A percentile compares a stretch with the other conserved stretches of the same genome.
Conservation (phyloP, 1,284 basidiomycete species). For the Athelia sp. region DNA sequence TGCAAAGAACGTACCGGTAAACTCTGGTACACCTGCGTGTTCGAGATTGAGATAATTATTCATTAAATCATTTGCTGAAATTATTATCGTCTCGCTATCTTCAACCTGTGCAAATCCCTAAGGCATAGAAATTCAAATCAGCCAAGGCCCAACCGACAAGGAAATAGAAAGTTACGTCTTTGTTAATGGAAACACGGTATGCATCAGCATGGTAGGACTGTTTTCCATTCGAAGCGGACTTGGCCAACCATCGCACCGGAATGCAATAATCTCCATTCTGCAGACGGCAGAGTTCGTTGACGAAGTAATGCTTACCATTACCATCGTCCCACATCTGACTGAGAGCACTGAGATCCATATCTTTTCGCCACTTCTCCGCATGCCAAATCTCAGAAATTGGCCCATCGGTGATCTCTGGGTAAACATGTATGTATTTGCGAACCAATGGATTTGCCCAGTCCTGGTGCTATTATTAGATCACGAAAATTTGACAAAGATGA, state of each 20-base stretch:
- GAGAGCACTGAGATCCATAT: slow-evolving; percentile 6
- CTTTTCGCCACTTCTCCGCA: slow-evolving; percentile 8
- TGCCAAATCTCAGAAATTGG: slow-evolving; percentile 11
- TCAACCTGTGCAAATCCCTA: neutral
- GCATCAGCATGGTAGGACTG: neutral
- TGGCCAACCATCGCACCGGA: slow-evolving; percentile 12
- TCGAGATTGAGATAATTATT: neutral
- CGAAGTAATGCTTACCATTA: slow-evolving; percentile 7
- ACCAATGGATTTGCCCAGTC: slow-evolving; percentile 5
- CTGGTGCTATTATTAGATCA: neutral
- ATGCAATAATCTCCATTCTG: slow-evolving; percentile 7
- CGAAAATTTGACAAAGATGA: neutral
- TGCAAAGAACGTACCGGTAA: neutral
- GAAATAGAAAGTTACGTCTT: neutral
- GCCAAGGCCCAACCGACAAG: neutral
- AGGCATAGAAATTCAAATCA: neutral
- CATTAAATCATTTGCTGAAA: neutral
- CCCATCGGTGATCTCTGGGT: slow-evolving; percentile 9
- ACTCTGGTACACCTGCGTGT: neutral
- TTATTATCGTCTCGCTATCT: neutral
- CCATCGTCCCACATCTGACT: slow-evolving; percentile 12
- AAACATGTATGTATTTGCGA: slow-evolving; percentile 6
- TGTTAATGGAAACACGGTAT: neutral
- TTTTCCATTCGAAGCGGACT: neutral
- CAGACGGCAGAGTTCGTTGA: slow-evolving; percentile 9